Evolutionary conservation across 202 grass and related monocot species (phyloP), one percentile per base, ranked within the genome.

Genomic region (Dendrocalamus latiflorus): DNA sequence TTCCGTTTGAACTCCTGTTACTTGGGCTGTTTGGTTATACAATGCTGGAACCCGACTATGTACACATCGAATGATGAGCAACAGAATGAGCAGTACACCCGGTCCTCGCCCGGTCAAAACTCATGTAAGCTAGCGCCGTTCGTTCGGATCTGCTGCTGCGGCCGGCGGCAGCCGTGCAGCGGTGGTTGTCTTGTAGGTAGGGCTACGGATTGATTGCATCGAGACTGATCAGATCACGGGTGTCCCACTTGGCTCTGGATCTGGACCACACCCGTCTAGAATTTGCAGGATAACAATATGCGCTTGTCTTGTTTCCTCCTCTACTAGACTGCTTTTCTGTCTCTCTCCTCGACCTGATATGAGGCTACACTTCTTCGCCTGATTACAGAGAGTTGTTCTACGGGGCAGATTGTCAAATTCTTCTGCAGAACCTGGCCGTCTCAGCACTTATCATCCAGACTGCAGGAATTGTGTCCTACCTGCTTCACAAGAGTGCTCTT

Each of bases 241-340:
- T 55, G 70, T 28, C 39, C 38, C 50, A 28, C 76, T 39, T 75
- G 60, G 72, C 34, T 77, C 25, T 77, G 61, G 69, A 10, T 54
- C 56, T 47, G 68, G 84, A 81, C 61, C 69, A 86, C 84, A 45
- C 6, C 47, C n/a, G 48, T 86, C 84, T 86, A 59, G 60, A 86
- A 75, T 86, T 71, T 59, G 84, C 70, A 59, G 70, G 67, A 34
- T 72, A 65, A 65, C 56, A 72, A 51, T 66, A 43, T 16, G 44
- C 66, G 2, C 58, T 80, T 80, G 59, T 73, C 76, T 43, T 56
- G 34, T 22, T 43, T 33, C 15, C 37, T 64, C 37, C 61, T 24
- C 21, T 22, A 20, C 45, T 20, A 4, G 58, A 58, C 69, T 18
- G 58, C 69, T 66, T 73, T 45, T 43, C 66, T 65, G 67, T 12